Conservation (phyloP, 2,329 filamentous ascomycete species). For the Xylariaceae sp. region DNA sequence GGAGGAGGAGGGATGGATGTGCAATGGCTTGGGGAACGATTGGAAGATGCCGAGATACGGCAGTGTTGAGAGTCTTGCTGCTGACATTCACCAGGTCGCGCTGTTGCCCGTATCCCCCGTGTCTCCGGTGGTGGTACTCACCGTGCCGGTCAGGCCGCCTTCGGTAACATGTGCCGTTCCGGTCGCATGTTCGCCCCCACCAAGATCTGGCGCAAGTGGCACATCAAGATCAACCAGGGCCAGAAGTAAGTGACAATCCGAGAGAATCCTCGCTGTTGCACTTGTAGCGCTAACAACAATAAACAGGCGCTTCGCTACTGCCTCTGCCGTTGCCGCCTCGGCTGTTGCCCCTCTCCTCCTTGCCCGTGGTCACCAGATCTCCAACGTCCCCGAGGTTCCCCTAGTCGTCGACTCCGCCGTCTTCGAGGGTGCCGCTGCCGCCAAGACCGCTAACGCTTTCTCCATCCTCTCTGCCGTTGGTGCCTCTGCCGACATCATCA, state of each 20-base stretch:
- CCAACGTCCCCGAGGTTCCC: conserved; percentile 88
- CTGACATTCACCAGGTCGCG: conserved; percentile 63
- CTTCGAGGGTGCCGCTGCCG: conserved; percentile 72
- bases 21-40: neutral
- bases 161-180: conserved; percentile 99
- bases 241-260: conserved; percentile 66
- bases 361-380: conserved; percentile 95
- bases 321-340: conserved; percentile 94
- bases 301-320: conserved; percentile 85
- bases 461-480: conserved; percentile 85
- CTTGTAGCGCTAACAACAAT: conserved; percentile 18
- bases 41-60: neutral
- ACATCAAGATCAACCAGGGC: conserved; percentile 98
- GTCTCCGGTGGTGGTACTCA: conserved; percentile 99
- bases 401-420: conserved; percentile 90
- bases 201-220: conserved; percentile 99
- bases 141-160: conserved; percentile 98
- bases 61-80: conserved; percentile 3
- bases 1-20: neutral
- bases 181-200: conserved; percentile 99
- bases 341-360: conserved; percentile 91
- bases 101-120: conserved; percentile 99
- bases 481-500: conserved; percentile 84
- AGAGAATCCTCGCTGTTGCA: neutral
- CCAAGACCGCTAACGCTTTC: conserved; percentile 85